Evolutionary conservation across 1,284 basidiomycete species (phyloP).

Genomic region (Schizophyllum amplum): DNA sequence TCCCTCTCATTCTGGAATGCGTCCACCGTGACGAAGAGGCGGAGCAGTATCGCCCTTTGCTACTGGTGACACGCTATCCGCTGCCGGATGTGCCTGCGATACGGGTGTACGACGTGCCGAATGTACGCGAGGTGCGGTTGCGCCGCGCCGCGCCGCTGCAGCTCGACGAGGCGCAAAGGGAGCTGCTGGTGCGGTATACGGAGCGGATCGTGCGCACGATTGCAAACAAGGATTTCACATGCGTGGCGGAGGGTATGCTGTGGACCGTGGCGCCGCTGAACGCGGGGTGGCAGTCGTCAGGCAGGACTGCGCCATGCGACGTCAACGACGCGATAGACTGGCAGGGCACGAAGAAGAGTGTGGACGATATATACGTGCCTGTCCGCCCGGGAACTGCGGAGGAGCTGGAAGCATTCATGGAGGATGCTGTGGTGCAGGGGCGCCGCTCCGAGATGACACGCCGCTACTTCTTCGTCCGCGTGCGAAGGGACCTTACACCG

Average conservation of each 20-base stretch:
- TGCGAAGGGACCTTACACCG: conserved; percentile 63
- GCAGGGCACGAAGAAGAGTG: conserved; percentile 48
- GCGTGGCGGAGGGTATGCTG: conserved; percentile 40
- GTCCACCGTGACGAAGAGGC: conserved; percentile 25
- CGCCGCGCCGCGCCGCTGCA: conserved; percentile 39
- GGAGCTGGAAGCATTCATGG: conserved; percentile 34
- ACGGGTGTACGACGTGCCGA: conserved; percentile 48
- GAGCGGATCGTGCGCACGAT: conserved; percentile 51
- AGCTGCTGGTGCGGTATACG: conserved; percentile 53
- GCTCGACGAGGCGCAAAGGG: conserved; percentile 35
- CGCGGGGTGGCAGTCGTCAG: conserved; percentile 23
- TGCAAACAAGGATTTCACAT: conserved; percentile 57
- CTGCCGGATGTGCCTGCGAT: conserved; percentile 49
- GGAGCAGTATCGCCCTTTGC: conserved; percentile 41
- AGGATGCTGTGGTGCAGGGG: conserved; percentile 66
- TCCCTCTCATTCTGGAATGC: conserved; percentile 49
- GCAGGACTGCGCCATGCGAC: conserved; percentile 19
- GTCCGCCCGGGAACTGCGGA: conserved; percentile 36
- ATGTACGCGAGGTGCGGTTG: conserved; percentile 34
- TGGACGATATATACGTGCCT: conserved; percentile 39
- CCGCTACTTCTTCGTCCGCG: conserved; percentile 45
- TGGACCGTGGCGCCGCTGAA: conserved; percentile 61
- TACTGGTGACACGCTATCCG: conserved; percentile 57
- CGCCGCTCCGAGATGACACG: conserved; percentile 69
- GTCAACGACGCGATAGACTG: conserved; percentile 42